These are phyloP conservation scores for Asparagopsis taxiformis DNA, from an alignment of 31 red algal genomes.

Conservation along the genomic window DNA sequence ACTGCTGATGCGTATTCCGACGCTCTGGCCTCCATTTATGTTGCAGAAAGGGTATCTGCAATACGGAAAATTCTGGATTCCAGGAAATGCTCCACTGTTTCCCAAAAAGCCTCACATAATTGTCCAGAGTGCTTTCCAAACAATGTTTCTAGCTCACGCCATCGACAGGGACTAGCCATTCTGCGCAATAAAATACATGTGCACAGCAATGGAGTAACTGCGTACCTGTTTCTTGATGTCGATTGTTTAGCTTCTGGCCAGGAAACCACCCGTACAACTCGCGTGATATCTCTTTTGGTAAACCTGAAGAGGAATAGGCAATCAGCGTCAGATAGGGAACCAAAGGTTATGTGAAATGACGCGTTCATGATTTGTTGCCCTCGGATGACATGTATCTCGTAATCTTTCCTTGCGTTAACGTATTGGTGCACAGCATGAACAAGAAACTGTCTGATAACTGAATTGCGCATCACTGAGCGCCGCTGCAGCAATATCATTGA, in stretches of 20 bases:
- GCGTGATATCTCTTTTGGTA: neutral
- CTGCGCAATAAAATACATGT: conserved; percentile 18
- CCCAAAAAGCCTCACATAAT: conserved; percentile 11
- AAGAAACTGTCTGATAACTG: no score
- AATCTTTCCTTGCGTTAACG: no score
- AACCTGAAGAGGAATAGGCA: neutral
- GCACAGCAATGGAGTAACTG: conserved; percentile 1
- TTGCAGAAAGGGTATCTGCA: neutral
- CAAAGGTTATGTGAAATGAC: no score
- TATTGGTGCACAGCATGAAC: no score
- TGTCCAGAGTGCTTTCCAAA: conserved; percentile 16
- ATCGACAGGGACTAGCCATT: conserved; percentile 9
- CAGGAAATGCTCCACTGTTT: conserved; percentile 2
- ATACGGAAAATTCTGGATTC: neutral
- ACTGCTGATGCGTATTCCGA: neutral
- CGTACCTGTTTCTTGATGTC: neutral
- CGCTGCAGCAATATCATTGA: no score
- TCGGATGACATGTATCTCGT: no score
- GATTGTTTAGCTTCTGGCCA: neutral
- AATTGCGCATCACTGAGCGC: no score
- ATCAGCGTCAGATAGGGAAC: no score
- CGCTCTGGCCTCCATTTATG: neutral
- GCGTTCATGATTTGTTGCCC: no score
- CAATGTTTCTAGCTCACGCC: neutral
- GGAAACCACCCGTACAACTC: neutral